phyloP scores from a whole-genome alignment of 1,284 basidiomycete species.

The Ustilago lituana region DNA sequence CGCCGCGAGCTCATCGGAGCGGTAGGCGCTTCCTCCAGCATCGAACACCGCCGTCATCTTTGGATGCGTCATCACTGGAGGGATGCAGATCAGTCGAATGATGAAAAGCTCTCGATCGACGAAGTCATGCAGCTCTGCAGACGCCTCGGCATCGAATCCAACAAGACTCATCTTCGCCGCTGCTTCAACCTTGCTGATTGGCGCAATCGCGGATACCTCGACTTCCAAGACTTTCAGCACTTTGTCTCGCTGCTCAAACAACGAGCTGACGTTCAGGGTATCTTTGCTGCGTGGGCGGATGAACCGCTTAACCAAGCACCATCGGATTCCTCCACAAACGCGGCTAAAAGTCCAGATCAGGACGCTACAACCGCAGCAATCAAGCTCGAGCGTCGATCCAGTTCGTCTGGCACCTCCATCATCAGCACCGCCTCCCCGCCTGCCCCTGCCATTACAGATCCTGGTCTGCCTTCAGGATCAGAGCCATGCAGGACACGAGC shows the following conservation, averaged over 20 bases:
- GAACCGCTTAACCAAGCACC: no score
- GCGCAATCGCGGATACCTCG: constrained; percentile 76
- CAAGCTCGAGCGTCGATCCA: not conserved
- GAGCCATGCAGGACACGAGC: constrained; percentile 24
- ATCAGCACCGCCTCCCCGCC: not conserved
- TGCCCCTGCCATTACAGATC: constrained; percentile 4
- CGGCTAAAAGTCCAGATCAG: no score
- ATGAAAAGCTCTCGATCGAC: constrained; percentile 76
- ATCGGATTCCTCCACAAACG: no score
- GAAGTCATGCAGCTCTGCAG: constrained; percentile 81
- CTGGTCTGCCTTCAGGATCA: constrained; percentile 1
- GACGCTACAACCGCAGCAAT: no score
- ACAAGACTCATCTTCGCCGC: constrained; percentile 73
- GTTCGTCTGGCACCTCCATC: not conserved
- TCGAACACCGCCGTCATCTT: constrained; percentile 75
- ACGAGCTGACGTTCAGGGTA: constrained; percentile 79
- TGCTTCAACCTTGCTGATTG: constrained; percentile 82
- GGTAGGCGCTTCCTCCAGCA: constrained; percentile 53
- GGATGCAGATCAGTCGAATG: constrained; percentile 74
- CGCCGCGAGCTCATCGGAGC: constrained; percentile 55
- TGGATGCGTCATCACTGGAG: constrained; percentile 88
- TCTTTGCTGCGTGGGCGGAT: constrained; percentile 60
- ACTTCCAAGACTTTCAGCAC: constrained; percentile 82
- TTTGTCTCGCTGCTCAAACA: constrained; percentile 87
- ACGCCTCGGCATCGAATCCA: constrained; percentile 78